A percentile compares a stretch with the other conserved stretches of the same genome.
Conservation (phyloP, 2,329 filamentous ascomycete species). For the Pyricularia pennisetigena region DNA sequence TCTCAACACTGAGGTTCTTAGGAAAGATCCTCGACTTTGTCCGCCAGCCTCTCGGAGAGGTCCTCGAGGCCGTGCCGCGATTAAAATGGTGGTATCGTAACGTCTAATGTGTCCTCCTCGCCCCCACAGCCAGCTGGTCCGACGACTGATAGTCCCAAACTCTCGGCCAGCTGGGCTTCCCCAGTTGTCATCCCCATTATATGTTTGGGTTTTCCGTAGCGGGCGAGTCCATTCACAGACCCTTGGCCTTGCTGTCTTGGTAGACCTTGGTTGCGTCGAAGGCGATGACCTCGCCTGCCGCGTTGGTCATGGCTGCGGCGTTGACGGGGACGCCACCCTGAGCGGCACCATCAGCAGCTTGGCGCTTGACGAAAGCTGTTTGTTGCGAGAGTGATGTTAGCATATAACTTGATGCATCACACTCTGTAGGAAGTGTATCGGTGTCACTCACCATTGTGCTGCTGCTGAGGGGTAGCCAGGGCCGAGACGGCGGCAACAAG, state of each 20-base stretch:
- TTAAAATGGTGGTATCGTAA: background rate
- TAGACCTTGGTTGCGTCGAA: constrained; percentile 34
- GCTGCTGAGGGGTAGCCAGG: constrained; percentile 2
- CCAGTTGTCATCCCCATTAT: background rate
- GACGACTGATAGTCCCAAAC: background rate
- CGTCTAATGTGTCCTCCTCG: background rate
- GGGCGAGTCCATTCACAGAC: constrained; percentile 18
- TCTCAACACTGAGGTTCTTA: background rate
- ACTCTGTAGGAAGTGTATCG: background rate
- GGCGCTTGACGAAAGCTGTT: constrained; percentile 23
- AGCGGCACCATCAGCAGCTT: constrained; percentile 10
- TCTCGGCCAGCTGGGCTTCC: background rate
- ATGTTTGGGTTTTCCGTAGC: background rate
- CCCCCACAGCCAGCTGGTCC: background rate
- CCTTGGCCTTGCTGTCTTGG: constrained; percentile 25
- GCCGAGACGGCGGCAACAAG: constrained; percentile 31
- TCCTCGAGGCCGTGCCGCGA: background rate
- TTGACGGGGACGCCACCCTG: constrained; percentile 22
- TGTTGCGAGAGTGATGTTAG: constrained; percentile 10
- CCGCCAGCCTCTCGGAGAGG: background rate
- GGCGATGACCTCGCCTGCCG: constrained; percentile 31
- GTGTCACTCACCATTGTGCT: constrained; percentile 15
- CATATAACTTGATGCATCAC: background rate
- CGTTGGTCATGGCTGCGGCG: constrained; percentile 35
- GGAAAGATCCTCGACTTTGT: background rate